Percentiles rank a stretch among this genome's conserved stretches.
These are phyloP conservation scores for Boletus speciosus DNA, from an alignment of 768 basidiomycete genomes.

Conservation along the genomic window DNA sequence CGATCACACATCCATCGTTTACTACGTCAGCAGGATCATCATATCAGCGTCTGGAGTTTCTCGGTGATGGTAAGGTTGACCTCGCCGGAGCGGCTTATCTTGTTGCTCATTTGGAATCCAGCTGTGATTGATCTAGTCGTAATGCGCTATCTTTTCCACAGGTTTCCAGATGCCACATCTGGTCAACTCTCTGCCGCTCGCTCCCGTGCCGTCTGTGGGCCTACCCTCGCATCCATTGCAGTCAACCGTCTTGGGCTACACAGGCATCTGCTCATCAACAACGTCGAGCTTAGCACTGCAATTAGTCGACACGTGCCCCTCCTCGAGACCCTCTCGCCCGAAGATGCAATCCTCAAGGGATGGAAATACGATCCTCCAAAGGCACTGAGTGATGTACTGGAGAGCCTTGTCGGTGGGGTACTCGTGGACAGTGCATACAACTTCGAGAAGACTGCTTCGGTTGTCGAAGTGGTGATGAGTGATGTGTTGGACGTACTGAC, in stretches of 20 bases:
- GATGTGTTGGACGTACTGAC: constrained; percentile 61
- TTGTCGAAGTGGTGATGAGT: constrained; percentile 62
- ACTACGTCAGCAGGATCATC: constrained; percentile 50
- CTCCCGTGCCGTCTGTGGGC: constrained; percentile 67
- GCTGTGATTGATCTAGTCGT: constrained; percentile 73
- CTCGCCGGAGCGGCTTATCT: background rate
- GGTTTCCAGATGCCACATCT: constrained; percentile 69
- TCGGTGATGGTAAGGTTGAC: constrained; percentile 75
- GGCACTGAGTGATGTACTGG: constrained; percentile 77
- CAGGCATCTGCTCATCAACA: constrained; percentile 66
- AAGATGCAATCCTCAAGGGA: constrained; percentile 61
- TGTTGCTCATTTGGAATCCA: constrained; percentile 27
- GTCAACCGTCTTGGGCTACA: constrained; percentile 66
- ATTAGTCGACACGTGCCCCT: constrained; percentile 60
- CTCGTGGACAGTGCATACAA: constrained; percentile 77
- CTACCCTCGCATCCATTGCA: constrained; percentile 66
- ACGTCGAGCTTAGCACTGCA: constrained; percentile 60
- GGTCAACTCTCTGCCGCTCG: constrained; percentile 73
- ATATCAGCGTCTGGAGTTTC: constrained; percentile 85
- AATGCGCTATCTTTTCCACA: constrained; percentile 64
- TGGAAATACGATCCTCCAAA: constrained; percentile 90
- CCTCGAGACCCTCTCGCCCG: constrained; percentile 50
- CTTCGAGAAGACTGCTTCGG: constrained; percentile 59
- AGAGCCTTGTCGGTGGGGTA: constrained; percentile 80
- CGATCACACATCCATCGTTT: constrained; percentile 85